Percentiles rank a stretch among this genome's conserved stretches.
phyloP scores from a whole-genome alignment of 257 asterid genomes.

The Anisodus tanguticus region DNA sequence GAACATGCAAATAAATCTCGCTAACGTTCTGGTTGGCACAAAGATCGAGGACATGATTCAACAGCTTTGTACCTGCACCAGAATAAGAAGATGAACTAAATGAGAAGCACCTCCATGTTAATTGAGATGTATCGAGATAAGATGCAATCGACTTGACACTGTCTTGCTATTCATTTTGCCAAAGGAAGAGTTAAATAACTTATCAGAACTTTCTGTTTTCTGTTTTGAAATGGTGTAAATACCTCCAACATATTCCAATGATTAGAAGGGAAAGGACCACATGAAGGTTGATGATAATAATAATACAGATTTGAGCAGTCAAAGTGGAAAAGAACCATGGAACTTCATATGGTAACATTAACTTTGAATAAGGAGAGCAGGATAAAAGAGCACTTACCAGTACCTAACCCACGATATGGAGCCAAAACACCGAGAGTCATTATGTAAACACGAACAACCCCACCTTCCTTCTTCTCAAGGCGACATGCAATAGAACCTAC shows the following conservation, averaged over 20 bases:
- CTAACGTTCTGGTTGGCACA: slow-evolving; percentile 79
- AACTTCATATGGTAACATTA: not conserved
- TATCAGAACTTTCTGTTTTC: not conserved
- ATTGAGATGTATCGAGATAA: not conserved
- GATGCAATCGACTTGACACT: not conserved
- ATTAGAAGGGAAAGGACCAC: not conserved
- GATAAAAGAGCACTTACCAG: slow-evolving; percentile 45
- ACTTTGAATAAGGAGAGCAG: not conserved
- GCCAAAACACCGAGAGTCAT: slow-evolving; percentile 82
- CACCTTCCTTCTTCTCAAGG: slow-evolving; percentile 92
- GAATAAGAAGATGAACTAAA: not conserved
- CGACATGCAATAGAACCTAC: slow-evolving; percentile 99
- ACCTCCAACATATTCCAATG: not conserved
- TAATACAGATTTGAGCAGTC: not conserved
- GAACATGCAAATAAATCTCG: slow-evolving; percentile 94
- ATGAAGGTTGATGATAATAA: not conserved
- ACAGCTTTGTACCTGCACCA: slow-evolving; percentile 66
- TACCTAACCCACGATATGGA: slow-evolving; percentile 59
- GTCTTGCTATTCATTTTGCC: not conserved
- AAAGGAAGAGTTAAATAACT: not conserved
- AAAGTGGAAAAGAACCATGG: not conserved
- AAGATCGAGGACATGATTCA: slow-evolving; percentile 85
- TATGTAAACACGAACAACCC: slow-evolving; percentile 79
- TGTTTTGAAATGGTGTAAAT: slow-evolving; percentile 3
- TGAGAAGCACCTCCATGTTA: not conserved